Percentiles rank a stretch among this genome's conserved stretches.
phyloP scores from a whole-genome alignment of 2,329 filamentous ascomycete genomes.

The Gliomastix tumulicola region DNA sequence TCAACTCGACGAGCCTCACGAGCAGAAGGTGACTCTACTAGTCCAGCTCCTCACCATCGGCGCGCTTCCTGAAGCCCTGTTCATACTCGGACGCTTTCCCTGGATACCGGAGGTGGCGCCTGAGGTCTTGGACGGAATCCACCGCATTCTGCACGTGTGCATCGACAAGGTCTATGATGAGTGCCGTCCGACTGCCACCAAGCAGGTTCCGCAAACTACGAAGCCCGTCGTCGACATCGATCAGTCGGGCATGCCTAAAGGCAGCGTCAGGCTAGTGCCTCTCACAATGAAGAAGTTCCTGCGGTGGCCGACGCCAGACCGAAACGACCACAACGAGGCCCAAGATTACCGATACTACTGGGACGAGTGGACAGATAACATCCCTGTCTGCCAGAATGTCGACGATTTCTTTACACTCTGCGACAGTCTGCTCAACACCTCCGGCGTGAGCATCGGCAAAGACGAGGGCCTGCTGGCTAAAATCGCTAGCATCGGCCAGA shows the following conservation, averaged over 20 bases:
- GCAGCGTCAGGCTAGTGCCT: conserved; percentile 55
- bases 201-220: conserved; percentile 27
- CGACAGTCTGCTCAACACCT: conserved; percentile 74
- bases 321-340: conserved; percentile 66
- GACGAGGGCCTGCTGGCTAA: conserved; percentile 74
- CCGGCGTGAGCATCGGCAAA: conserved; percentile 83
- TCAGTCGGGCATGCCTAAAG: conserved; percentile 62
- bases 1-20: conserved; percentile 61
- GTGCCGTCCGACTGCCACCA: conserved; percentile 30
- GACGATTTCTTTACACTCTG: conserved; percentile 89
- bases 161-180: conserved; percentile 64
- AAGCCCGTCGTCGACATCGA: conserved; percentile 47
- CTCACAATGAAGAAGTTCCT: conserved; percentile 59
- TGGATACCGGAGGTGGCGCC: conserved; percentile 85
- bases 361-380: conserved; percentile 92
- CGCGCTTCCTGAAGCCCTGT: conserved; percentile 85
- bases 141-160: conserved; percentile 78
- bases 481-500: conserved; percentile 75
- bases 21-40: conserved; percentile 83
- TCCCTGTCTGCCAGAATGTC: conserved; percentile 83
- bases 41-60: conserved; percentile 85
- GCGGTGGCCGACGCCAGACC: conserved; percentile 80
- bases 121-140: conserved; percentile 71
- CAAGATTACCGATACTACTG: conserved; percentile 91
- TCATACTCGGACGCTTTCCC: conserved; percentile 84